Percentiles rank a stretch among this genome's conserved stretches.
phyloP scores from a whole-genome alignment of 176 grass and related monocot genomes.

The Carex cristatella region DNA sequence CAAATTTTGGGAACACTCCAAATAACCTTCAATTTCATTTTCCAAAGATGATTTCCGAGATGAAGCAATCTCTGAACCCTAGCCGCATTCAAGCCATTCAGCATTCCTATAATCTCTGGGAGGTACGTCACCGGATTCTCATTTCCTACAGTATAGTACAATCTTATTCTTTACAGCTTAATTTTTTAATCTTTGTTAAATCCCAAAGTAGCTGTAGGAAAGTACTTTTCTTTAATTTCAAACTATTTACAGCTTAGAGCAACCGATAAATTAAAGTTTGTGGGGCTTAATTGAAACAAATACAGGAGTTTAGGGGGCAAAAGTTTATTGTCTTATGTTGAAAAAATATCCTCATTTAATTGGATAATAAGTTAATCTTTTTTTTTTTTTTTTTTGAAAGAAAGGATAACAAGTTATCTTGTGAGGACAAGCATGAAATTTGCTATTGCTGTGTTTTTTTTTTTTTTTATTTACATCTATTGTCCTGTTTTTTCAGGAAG shows the following conservation, averaged over 20 bases:
- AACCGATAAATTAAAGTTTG: neutral
- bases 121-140: slow-evolving; percentile 38
- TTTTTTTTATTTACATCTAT: neutral
- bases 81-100: slow-evolving; percentile 28
- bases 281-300: neutral
- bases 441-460: neutral
- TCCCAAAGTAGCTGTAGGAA: neutral
- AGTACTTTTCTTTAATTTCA: neutral
- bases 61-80: slow-evolving; percentile 35
- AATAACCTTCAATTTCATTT: slow-evolving; percentile 32
- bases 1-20: slow-evolving; percentile 1
- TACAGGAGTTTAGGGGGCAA: neutral
- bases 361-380: neutral
- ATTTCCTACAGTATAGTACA: neutral
- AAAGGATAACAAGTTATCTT: neutral
- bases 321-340: neutral
- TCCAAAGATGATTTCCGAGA: slow-evolving; percentile 49
- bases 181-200: neutral
- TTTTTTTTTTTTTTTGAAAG: too few species aligned
- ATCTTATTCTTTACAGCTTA: neutral
- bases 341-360: neutral
- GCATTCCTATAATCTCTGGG: slow-evolving; percentile 36
- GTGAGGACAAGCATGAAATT: neutral
- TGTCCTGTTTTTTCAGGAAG: slow-evolving; percentile 45
- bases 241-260: neutral